Conservation (phyloP, 2,329 filamentous ascomycete species). For the Xylariomycetidae sp. region DNA sequence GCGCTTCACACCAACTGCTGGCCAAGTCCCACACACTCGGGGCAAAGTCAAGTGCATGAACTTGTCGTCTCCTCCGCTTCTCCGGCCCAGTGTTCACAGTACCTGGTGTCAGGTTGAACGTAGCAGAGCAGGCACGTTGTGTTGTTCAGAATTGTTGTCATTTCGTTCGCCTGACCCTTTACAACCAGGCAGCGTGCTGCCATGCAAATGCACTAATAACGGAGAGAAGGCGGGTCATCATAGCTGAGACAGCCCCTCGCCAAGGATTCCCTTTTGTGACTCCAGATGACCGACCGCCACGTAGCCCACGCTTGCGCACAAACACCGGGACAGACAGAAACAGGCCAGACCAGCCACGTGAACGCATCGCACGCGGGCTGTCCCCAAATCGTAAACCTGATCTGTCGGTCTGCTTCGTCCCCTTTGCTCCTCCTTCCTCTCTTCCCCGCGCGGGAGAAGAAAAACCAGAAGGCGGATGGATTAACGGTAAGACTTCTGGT, state of each 20-base stretch:
- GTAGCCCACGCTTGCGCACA: slow-evolving; percentile 18
- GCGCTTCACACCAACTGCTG: too few species aligned
- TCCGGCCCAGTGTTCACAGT: not conserved
- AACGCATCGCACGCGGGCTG: too few species aligned
- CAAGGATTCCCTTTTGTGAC: slow-evolving; percentile 29
- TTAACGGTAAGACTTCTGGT: slow-evolving; percentile 99
- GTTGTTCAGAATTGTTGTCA: slow-evolving; percentile 32
- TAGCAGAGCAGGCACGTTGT: not conserved
- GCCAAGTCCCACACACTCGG: too few species aligned
- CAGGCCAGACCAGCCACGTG: slow-evolving; percentile 13
- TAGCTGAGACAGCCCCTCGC: slow-evolving; percentile 23
- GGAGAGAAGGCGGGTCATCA: slow-evolving; percentile 33
- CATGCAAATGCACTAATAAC: slow-evolving; percentile 44
- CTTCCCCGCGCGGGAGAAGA: slow-evolving; percentile 11
- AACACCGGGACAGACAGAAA: slow-evolving; percentile 15
- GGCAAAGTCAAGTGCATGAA: not conserved
- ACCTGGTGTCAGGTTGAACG: not conserved
- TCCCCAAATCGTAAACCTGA: slow-evolving; percentile 11
- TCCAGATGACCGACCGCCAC: slow-evolving; percentile 28
- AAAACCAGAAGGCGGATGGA: slow-evolving; percentile 15
- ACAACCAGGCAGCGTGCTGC: slow-evolving; percentile 42
- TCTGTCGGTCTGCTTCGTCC: slow-evolving; percentile 12
- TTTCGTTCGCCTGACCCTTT: slow-evolving; percentile 49
- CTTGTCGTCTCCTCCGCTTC: not conserved
- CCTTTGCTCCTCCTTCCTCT: slow-evolving; percentile 18